phyloP scores from a whole-genome alignment of 257 asterid species.

The Nicotiana benthamiana region DNA sequence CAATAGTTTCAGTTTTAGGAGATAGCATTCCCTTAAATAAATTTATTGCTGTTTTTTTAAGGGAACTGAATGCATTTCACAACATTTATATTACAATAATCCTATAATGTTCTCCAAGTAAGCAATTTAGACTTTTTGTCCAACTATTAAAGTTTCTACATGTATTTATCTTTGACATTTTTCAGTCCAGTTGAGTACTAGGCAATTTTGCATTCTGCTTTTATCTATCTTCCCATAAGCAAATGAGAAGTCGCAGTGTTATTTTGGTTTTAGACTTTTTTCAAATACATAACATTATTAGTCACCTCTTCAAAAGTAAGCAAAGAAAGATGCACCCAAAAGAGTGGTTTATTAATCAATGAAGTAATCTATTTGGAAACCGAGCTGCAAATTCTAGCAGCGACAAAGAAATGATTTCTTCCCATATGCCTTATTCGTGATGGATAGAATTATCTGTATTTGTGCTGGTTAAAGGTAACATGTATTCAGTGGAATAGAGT shows the following conservation, averaged over 20 bases:
- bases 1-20: not conserved
- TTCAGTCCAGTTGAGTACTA: not conserved
- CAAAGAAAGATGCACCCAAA: not conserved
- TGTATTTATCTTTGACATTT: not conserved
- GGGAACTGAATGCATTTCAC: constrained; percentile 1
- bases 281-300: not conserved
- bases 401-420: too few species aligned
- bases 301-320: not conserved
- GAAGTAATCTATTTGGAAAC: too few species aligned
- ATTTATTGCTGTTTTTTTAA: not conserved
- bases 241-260: not conserved
- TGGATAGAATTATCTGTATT: too few species aligned
- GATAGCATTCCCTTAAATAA: not conserved
- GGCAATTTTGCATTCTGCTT: not conserved
- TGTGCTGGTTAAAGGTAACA: too few species aligned
- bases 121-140: not conserved
- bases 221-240: not conserved
- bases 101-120: not conserved
- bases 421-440: too few species aligned
- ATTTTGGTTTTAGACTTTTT: not conserved
- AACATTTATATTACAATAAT: not conserved
- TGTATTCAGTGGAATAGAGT: too few species aligned
- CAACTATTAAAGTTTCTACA: not conserved
- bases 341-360: not conserved
- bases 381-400: too few species aligned